Evolutionary conservation across 2,329 filamentous ascomycete genomes (phyloP).

Genomic region (Ophiostoma sp.): DNA sequence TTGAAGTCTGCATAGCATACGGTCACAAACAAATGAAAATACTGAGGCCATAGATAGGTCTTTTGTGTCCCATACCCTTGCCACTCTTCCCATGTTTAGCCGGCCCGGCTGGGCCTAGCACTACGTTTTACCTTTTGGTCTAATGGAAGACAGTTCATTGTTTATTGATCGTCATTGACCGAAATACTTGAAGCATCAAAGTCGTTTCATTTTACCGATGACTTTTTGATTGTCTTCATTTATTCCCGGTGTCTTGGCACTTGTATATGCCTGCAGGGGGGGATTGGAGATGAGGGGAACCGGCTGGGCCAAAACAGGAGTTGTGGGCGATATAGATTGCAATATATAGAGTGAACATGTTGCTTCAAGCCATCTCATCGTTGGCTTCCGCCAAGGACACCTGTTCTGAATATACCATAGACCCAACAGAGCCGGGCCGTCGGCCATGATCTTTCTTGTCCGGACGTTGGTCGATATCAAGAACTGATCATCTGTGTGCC

Average conservation of each 20-base stretch:
- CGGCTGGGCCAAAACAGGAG: constrained; percentile 3
- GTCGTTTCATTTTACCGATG: not conserved
- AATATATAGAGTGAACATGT: not conserved
- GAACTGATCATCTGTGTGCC: not conserved
- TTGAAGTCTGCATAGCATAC: not conserved
- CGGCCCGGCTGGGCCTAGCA: constrained; percentile 4
- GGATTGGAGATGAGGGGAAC: not conserved
- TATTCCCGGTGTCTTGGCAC: not conserved
- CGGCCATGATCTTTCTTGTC: not conserved
- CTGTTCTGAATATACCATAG: not conserved
- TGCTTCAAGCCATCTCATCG: too few relatives aligned
- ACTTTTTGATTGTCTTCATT: not conserved
- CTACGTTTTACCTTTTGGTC: not conserved
- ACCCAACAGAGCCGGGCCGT: not conserved
- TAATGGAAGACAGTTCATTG: not conserved
- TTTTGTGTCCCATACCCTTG: not conserved
- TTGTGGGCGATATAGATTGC: not conserved
- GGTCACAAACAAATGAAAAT: not conserved
- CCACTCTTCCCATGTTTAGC: not conserved
- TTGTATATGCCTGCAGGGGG: not conserved
- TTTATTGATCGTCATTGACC: not conserved
- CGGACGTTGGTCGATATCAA: constrained; percentile 1
- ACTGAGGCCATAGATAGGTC: not conserved
- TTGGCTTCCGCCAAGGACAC: too few relatives aligned
- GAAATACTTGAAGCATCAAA: too few relatives aligned